Conservation (phyloP, 352 stramenopile genomes). For the Globisporangium splendens region DNA sequence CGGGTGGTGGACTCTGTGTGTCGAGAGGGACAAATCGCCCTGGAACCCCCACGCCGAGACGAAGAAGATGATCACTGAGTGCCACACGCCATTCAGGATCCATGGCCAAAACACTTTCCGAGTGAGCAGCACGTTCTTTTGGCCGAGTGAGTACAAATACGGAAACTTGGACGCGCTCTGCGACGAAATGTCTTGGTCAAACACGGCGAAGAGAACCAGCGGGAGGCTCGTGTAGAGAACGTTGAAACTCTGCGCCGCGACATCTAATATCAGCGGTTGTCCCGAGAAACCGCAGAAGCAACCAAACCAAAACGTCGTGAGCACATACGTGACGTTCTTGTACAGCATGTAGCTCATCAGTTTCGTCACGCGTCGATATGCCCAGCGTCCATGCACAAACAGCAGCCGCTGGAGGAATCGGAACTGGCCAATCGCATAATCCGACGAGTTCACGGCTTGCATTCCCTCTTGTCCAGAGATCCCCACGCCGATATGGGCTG, state of each 20-base stretch:
- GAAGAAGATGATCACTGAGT: conserved; percentile 82
- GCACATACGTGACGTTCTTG: conserved; percentile 90
- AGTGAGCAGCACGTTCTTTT: conserved; percentile 57
- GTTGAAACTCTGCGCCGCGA: conserved; percentile 81
- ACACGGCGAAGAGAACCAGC: conserved; percentile 72
- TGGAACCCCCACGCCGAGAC: conserved; percentile 66
- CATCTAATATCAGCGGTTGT: conserved; percentile 73
- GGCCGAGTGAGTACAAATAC: conserved; percentile 60
- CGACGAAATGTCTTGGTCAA: conserved; percentile 75
- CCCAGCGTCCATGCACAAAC: conserved; percentile 91
- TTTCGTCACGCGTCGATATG: conserved; percentile 90
- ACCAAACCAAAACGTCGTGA: conserved; percentile 85
- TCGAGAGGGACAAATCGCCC: conserved; percentile 27
- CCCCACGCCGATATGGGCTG: conserved; percentile 89
- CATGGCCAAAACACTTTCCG: conserved; percentile 79
- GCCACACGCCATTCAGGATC: conserved; percentile 81
- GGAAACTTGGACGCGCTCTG: conserved; percentile 63
- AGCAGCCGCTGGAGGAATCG: conserved; percentile 90
- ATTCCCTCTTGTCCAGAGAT: conserved; percentile 91
- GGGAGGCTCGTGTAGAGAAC: conserved; percentile 77
- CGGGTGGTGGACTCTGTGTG: conserved; percentile 18
- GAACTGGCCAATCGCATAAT: conserved; percentile 94
- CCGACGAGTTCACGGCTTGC: conserved; percentile 91
- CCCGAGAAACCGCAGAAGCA: conserved; percentile 76
- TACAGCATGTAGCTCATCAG: conserved; percentile 95